phyloP scores from a whole-genome alignment of 176 grass and related monocot species.

The Paspalum vaginatum region DNA sequence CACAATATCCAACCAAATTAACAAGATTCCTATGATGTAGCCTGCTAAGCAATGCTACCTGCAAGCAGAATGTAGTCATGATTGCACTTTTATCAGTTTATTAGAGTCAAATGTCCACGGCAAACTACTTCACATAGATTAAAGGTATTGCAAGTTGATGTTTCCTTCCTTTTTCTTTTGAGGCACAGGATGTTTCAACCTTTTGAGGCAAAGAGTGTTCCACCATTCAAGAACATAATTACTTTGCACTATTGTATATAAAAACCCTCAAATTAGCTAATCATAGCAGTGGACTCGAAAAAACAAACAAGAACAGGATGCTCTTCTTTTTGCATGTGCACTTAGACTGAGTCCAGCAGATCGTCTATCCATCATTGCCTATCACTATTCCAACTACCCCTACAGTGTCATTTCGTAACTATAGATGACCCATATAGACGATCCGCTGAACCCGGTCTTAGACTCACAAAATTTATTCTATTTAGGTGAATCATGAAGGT shows the following conservation, averaged over 20 bases:
- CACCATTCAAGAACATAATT: constrained; percentile 28
- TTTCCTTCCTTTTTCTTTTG: neutral
- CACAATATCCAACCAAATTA: constrained; percentile 98
- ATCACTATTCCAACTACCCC: too few relatives aligned
- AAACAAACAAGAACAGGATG: neutral
- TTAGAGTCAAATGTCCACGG: constrained; percentile 10
- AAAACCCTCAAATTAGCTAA: neutral
- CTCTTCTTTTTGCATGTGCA: neutral
- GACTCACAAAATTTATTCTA: too few relatives aligned
- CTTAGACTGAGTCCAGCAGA: too few relatives aligned
- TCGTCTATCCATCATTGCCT: too few relatives aligned
- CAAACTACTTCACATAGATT: constrained; percentile 26
- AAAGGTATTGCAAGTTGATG: constrained; percentile 16
- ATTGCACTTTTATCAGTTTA: constrained; percentile 31
- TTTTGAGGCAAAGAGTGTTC: neutral
- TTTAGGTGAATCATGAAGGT: neutral
- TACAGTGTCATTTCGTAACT: too few relatives aligned
- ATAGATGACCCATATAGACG: too few relatives aligned
- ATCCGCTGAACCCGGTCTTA: too few relatives aligned
- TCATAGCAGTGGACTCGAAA: neutral
- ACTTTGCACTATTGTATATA: neutral
- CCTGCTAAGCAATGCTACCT: constrained; percentile 94
- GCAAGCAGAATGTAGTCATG: constrained; percentile 28
- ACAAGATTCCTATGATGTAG: constrained; percentile 99
- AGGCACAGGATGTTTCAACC: neutral